Percentiles rank a stretch among this genome's conserved stretches.
Conservation (phyloP, 192 early-diverging fungal genomes). For the Linnemannia elongata region DNA sequence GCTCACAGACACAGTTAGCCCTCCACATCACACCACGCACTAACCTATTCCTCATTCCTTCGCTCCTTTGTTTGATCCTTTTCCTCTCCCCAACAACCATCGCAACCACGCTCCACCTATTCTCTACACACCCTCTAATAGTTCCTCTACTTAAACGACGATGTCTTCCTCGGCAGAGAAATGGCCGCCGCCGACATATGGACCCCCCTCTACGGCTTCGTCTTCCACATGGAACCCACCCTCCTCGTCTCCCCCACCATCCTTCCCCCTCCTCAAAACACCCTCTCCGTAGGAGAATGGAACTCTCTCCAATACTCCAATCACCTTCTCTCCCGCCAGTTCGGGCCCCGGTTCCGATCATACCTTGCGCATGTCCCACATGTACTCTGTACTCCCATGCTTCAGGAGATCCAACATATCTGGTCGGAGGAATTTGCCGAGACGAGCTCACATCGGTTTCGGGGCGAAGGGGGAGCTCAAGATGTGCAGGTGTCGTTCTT, state of each 20-base stretch:
- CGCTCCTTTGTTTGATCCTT: background rate
- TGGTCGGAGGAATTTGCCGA: conserved; percentile 45
- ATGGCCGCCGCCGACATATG: conserved; percentile 37
- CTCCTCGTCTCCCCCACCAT: conserved; percentile 44
- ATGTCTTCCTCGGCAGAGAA: conserved; percentile 43
- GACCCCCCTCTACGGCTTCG: conserved; percentile 57
- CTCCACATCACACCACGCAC: background rate
- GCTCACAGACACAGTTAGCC: background rate
- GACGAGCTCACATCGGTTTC: conserved; percentile 57
- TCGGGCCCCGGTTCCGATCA: conserved; percentile 38
- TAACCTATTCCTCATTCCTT: background rate
- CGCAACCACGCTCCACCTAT: background rate
- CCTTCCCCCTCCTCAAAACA: background rate
- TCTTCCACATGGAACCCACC: conserved; percentile 48
- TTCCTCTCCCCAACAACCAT: background rate
- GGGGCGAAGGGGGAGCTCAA: conserved; percentile 29
- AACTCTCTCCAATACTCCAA: conserved; percentile 52
- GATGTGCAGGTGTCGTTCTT: conserved; percentile 53
- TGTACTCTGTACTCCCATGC: conserved; percentile 39
- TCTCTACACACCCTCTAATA: background rate
- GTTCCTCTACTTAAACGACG: conserved; percentile 61
- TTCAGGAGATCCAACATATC: conserved; percentile 43
- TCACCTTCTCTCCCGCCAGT: conserved; percentile 48
- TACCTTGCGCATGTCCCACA: conserved; percentile 56
- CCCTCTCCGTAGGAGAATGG: conserved; percentile 42